Conservation (phyloP, 352 stramenopile species). For the Phytopythium mirpurense region DNA sequence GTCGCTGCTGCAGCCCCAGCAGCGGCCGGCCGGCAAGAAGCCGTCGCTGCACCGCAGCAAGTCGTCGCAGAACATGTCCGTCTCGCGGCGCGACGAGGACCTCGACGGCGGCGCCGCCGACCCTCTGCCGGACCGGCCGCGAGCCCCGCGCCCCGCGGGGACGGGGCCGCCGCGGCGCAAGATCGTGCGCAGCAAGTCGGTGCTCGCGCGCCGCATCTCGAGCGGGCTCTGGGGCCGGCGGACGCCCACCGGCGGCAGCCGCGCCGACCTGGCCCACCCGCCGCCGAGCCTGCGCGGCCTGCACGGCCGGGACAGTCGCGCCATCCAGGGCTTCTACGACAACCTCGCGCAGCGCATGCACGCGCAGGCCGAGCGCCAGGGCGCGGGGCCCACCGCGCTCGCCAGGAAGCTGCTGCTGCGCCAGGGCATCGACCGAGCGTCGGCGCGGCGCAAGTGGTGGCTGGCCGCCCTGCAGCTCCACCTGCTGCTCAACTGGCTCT, state of each 20-base stretch:
- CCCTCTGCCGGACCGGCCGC: background rate
- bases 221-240: conserved; percentile 4
- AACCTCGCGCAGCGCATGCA: conserved; percentile 19
- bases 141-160: background rate
- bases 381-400: conserved; percentile 2
- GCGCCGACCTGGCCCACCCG: background rate
- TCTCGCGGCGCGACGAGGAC: conserved; percentile 15
- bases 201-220: conserved; percentile 25
- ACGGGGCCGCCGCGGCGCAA: background rate
- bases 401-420: conserved; percentile 14
- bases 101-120: conserved; percentile 1
- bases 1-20: conserved; percentile 13
- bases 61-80: conserved; percentile 15
- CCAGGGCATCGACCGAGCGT: conserved; percentile 21
- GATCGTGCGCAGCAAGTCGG: conserved; percentile 48
- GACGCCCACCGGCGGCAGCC: background rate
- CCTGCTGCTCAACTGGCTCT: conserved; percentile 32
- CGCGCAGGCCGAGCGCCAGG: conserved; percentile 1
- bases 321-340: conserved; percentile 35
- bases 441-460: conserved; percentile 31
- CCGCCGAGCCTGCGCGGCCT: background rate
- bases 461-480: conserved; percentile 33
- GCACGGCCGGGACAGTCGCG: background rate
- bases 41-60: conserved; percentile 20
- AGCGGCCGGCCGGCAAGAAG: background rate